These are phyloP conservation scores for Voacanga thouarsii DNA, from an alignment of 257 asterid genomes.

Conservation along the genomic window DNA sequence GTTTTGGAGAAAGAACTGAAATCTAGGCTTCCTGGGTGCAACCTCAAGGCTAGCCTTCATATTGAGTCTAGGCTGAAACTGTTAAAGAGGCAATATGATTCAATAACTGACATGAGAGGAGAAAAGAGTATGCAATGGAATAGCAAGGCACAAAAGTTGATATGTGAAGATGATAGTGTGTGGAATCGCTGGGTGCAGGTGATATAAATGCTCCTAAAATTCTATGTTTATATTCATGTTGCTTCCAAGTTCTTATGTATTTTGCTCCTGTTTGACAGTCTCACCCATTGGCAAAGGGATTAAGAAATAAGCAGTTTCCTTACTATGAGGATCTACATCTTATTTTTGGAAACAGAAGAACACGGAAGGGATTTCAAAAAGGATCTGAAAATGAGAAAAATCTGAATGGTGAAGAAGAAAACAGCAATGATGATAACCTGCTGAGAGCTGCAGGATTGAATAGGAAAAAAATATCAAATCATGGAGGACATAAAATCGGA, in stretches of 20 bases:
- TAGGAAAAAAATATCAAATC: background rate
- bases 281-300: background rate
- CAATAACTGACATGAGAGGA: slow-evolving; percentile 28
- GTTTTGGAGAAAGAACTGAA: slow-evolving; percentile 27
- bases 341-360: slow-evolving; percentile 6
- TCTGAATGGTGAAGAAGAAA: background rate
- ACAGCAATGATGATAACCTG: too few relatives aligned
- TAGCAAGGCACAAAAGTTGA: background rate
- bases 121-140: slow-evolving; percentile 18
- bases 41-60: slow-evolving; percentile 29
- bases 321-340: slow-evolving; percentile 9
- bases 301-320: slow-evolving; percentile 7
- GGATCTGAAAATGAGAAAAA: background rate
- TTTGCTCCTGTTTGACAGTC: background rate
- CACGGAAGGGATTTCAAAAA: background rate
- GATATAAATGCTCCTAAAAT: background rate
- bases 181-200: slow-evolving; percentile 11
- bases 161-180: slow-evolving; percentile 8
- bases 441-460: background rate
- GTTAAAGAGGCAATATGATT: slow-evolving; percentile 30
- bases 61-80: slow-evolving; percentile 33
- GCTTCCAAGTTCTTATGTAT: background rate
- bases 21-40: slow-evolving; percentile 23
- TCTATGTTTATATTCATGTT: background rate
- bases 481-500: background rate